These are phyloP conservation scores for Przewalskia tangutica DNA, from an alignment of 257 asterid genomes.

Conservation along the genomic window DNA sequence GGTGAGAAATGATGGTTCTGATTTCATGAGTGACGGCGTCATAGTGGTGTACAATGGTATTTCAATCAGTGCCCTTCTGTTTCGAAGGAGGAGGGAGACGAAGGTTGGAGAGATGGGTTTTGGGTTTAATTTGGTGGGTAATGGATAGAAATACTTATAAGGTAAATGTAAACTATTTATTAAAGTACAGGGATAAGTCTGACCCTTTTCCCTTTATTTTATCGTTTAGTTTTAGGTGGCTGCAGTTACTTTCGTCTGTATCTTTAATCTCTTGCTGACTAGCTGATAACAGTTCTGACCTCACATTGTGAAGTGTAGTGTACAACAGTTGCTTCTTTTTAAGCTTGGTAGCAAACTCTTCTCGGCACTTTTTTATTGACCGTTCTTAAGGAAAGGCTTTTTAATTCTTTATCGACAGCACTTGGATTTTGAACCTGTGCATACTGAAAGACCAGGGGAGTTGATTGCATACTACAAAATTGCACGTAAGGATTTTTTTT, in stretches of 20 bases:
- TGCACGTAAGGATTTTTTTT: slow-evolving; percentile 56
- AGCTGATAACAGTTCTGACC: not conserved
- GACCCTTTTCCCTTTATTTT: not conserved
- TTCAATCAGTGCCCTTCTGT: no score
- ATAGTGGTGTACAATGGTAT: no score
- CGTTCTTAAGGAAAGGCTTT: not conserved
- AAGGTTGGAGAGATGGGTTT: no score
- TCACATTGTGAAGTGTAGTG: not conserved
- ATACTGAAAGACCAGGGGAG: slow-evolving; percentile 90
- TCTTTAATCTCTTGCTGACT: not conserved
- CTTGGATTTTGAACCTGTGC: slow-evolving; percentile 77
- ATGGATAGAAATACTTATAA: no score
- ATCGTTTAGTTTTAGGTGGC: not conserved
- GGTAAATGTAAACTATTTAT: no score
- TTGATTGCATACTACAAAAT: slow-evolving; percentile 93
- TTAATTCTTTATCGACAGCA: slow-evolving; percentile 43
- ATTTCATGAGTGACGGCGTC: no score
- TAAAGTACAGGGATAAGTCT: no score
- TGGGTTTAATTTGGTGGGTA: no score
- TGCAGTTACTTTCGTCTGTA: not conserved
- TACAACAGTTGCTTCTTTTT: not conserved
- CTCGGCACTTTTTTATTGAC: not conserved
- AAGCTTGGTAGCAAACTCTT: not conserved
- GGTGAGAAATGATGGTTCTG: no score
- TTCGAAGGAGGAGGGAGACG: no score